These are phyloP conservation scores for Aspergillus neotritici DNA, from an alignment of 2,329 filamentous ascomycete species.

Conservation along the genomic window DNA sequence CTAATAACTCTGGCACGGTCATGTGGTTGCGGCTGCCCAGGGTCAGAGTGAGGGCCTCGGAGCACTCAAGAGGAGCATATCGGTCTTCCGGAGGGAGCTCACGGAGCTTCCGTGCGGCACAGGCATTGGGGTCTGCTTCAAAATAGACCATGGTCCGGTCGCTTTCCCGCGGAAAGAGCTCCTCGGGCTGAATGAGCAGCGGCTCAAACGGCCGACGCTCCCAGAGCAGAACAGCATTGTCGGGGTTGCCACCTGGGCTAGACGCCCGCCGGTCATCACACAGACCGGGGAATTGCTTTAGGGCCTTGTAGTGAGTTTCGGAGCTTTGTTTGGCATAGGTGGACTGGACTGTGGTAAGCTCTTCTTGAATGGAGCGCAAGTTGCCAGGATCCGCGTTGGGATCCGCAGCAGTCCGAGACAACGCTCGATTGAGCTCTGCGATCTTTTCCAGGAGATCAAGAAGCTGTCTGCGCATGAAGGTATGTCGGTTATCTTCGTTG, in stretches of 20 bases:
- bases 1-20: slow-evolving; percentile 24
- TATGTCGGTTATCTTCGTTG: slow-evolving; percentile 23
- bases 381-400: slow-evolving; percentile 12
- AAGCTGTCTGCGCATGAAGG: slow-evolving; percentile 12
- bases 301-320: slow-evolving; percentile 25
- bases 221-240: slow-evolving; percentile 55
- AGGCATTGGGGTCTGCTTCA: slow-evolving; percentile 25
- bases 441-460: slow-evolving; percentile 18
- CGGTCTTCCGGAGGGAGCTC: slow-evolving; percentile 12
- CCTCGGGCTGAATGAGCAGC: slow-evolving; percentile 50
- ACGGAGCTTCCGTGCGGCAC: slow-evolving; percentile 15
- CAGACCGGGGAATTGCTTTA: slow-evolving; percentile 33
- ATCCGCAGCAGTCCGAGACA: slow-evolving; percentile 24
- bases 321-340: slow-evolving; percentile 7
- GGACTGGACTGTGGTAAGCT: slow-evolving; percentile 11
- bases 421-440: slow-evolving; percentile 21
- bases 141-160: slow-evolving; percentile 33
- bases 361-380: slow-evolving; percentile 19
- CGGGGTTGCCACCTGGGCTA: slow-evolving; percentile 29
- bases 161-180: slow-evolving; percentile 59
- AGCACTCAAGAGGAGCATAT: slow-evolving; percentile 18
- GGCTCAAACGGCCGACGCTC: slow-evolving; percentile 69
- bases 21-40: slow-evolving; percentile 22
- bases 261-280: slow-evolving; percentile 51
- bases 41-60: slow-evolving; percentile 20